Base-by-base conservation (phyloP, 148 eudicot species). In the Vaccinium macrocarpon region DNA sequence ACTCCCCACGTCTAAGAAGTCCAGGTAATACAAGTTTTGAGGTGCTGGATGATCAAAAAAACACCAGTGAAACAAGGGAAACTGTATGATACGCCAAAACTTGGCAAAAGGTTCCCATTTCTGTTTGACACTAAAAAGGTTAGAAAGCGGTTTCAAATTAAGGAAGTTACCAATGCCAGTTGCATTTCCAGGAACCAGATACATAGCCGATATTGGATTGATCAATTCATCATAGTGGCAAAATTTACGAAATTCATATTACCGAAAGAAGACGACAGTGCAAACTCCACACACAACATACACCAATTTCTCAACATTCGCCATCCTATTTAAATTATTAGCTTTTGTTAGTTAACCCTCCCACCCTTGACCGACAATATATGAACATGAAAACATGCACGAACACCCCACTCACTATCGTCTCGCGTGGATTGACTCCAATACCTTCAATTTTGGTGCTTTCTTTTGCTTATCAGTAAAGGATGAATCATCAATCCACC, bases 291-390 rank as follows among this genome's bases (percentile, higher is more conserved):
- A 78, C 19, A 19, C 11, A 76, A 32, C 2, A 5, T 46, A 32
- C 21, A 13, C 46, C 55, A 21, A 19, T 15, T 21, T 49, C 55
- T 42, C 29, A 76, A n/a, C 56, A 48, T 76, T 49, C 29, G 48
- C 79, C 79, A 76, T 76, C 52, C 79, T 48, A 76, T 29, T 76
- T 76, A 76, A n/a, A 76, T 49, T 64, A 64, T 25, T 23, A 9
- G n/a, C 29, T 76, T 49, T 21, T 8, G 14, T 32, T 72, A 2
- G 29, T 50, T 9, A 46, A 19, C 55, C 79, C 7, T 76, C 19
- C 79, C 32, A 7, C 29, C 27, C 53, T 0, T 64, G 15, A 64
- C 35, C 71, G 25, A 8, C 32, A 0, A 76, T 10, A 21, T n/a
- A 18, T 46, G 52, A 21, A 48, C 56, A 76, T 76, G 16, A 19